phyloP scores from a whole-genome alignment of 129 eudicot genomes.

The Saposhnikovia divaricata region DNA sequence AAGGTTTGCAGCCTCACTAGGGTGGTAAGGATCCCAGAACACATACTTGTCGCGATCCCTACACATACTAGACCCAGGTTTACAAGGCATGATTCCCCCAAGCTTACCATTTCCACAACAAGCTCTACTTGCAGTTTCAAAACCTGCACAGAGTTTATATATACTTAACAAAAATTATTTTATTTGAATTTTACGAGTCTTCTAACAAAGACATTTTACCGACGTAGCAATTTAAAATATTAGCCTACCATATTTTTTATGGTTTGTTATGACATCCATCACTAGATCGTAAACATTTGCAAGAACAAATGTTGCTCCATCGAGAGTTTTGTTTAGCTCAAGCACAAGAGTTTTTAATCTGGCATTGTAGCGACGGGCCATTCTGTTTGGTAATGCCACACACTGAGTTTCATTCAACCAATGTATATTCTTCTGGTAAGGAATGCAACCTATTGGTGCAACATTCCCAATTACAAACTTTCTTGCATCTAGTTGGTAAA shows the following conservation, averaged over 20 bases:
- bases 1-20: conserved; percentile 85
- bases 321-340: conserved; percentile 48
- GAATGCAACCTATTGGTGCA: conserved; percentile 95
- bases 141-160: conserved; percentile 37
- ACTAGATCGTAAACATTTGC: conserved; percentile 83
- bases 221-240: background rate
- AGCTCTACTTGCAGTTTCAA: conserved; percentile 58
- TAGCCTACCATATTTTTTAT: conserved; percentile 60
- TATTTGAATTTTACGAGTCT: background rate
- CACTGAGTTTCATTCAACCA: conserved; percentile 54
- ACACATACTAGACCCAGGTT: conserved; percentile 82
- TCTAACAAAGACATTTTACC: background rate
- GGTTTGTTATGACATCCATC: conserved; percentile 82
- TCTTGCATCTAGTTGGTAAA: conserved; percentile 73
- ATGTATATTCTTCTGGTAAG: conserved; percentile 78
- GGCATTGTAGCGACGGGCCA: conserved; percentile 68
- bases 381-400: conserved; percentile 63
- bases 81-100: conserved; percentile 88
- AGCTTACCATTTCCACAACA: conserved; percentile 91
- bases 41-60: conserved; percentile 78
- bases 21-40: conserved; percentile 98
- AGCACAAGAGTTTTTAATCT: conserved; percentile 51
- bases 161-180: background rate
- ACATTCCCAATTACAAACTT: conserved; percentile 83
- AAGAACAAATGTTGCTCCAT: conserved; percentile 80